Percentiles rank a stretch among this genome's conserved stretches.
phyloP scores from a whole-genome alignment of 306 rosid species.

The Argentina anserina region DNA sequence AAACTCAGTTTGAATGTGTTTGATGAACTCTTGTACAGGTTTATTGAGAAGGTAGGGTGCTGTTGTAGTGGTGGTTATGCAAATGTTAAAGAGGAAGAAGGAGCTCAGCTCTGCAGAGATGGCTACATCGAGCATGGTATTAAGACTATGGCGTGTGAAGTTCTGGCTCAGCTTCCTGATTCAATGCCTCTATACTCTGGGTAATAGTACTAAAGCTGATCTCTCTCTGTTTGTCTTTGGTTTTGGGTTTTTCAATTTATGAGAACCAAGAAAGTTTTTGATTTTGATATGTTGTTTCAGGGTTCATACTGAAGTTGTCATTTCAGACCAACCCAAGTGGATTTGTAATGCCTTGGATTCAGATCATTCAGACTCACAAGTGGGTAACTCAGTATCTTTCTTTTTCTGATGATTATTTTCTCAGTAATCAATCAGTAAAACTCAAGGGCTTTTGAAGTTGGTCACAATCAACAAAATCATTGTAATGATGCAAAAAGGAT shows the following conservation, averaged over 20 bases:
- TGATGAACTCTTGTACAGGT: slow-evolving; percentile 31
- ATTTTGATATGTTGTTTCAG: slow-evolving; percentile 27
- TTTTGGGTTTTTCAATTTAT: neutral
- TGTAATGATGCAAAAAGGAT: slow-evolving; percentile 3
- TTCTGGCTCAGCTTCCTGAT: slow-evolving; percentile 61
- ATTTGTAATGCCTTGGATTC: slow-evolving; percentile 28
- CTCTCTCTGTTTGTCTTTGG: neutral
- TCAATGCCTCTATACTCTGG: slow-evolving; percentile 56
- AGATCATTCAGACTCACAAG: slow-evolving; percentile 26
- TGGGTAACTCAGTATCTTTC: slow-evolving; percentile 7
- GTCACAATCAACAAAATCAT: neutral
- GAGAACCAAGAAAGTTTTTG: slow-evolving; percentile 4
- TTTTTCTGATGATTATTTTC: neutral
- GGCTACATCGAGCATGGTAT: slow-evolving; percentile 40
- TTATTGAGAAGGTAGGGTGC: slow-evolving; percentile 73
- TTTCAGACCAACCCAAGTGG: slow-evolving; percentile 77
- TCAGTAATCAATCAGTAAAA: neutral
- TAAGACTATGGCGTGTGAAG: slow-evolving; percentile 64
- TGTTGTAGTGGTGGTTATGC: slow-evolving; percentile 57
- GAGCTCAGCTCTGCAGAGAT: slow-evolving; percentile 50
- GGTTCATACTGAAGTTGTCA: slow-evolving; percentile 71
- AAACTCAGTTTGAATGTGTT: neutral
- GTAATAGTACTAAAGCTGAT: slow-evolving; percentile 20
- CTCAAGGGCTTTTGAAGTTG: neutral
- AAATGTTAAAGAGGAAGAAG: slow-evolving; percentile 37